A percentile compares a stretch with the other conserved stretches of the same genome.
Evolutionary conservation across 192 early-diverging fungal species (phyloP).

Genomic region (Backusella morwellensis): DNA sequence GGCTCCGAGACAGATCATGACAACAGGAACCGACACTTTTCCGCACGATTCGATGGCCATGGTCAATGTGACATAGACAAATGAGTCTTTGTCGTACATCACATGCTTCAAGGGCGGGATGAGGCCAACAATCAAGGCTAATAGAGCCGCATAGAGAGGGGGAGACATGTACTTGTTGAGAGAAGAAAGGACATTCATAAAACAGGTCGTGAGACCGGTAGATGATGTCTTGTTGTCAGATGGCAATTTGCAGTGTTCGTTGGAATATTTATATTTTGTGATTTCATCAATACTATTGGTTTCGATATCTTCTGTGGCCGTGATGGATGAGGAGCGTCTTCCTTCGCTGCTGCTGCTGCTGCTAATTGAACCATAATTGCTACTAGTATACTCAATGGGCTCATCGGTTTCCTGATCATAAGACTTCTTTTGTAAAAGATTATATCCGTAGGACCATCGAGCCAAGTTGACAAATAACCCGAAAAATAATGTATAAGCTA

Average conservation of each 20-base stretch:
- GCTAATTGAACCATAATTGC: not conserved
- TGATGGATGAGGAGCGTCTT: not conserved
- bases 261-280: not conserved
- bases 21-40: constrained; percentile 74
- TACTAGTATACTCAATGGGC: not conserved
- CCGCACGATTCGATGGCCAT: constrained; percentile 72
- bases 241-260: not conserved
- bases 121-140: constrained; percentile 65
- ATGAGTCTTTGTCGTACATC: constrained; percentile 56
- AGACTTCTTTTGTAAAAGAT: constrained; percentile 48
- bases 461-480: constrained; percentile 56
- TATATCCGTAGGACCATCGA: constrained; percentile 77
- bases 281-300: not conserved
- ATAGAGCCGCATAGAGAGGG: constrained; percentile 68
- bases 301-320: not conserved
- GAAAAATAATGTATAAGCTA: not conserved
- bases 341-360: constrained; percentile 13
- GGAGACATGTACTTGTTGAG: constrained; percentile 53
- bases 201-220: not conserved
- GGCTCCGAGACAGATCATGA: constrained; percentile 73
- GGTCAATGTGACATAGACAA: constrained; percentile 51
- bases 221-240: not conserved
- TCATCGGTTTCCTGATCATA: constrained; percentile 9
- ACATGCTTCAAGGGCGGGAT: constrained; percentile 56
- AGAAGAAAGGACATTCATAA: not conserved